Evolutionary conservation across 83 land plant genomes (phyloP).

Genomic region (Picea abies): DNA sequence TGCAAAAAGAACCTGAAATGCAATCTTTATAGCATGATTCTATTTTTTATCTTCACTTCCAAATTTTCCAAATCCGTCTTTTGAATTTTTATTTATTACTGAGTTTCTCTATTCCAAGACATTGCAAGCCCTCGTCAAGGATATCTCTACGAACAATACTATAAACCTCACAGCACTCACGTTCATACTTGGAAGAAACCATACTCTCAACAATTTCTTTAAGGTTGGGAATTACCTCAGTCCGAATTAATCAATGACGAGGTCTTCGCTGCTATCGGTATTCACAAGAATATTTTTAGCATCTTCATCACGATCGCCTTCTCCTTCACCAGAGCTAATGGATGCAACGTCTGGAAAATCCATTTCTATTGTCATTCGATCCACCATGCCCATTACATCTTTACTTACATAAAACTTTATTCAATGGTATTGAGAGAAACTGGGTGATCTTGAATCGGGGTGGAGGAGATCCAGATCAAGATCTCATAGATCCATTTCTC

Average conservation of each 20-base stretch:
- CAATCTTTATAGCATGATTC: constrained; percentile 62
- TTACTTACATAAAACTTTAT: too few species aligned
- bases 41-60: constrained; percentile 80
- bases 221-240: constrained; percentile 55
- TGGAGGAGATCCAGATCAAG: too few species aligned
- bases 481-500: too few species aligned
- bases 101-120: constrained; percentile 68
- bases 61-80: constrained; percentile 70
- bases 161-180: constrained; percentile 77
- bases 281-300: constrained; percentile 12
- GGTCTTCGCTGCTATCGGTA: constrained; percentile 9
- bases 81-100: constrained; percentile 79
- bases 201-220: constrained; percentile 72
- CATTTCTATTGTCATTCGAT: too few species aligned
- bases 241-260: constrained; percentile 49
- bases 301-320: neutral
- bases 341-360: neutral
- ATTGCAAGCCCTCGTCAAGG: constrained; percentile 61
- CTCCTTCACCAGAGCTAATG: neutral
- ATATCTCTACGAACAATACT: constrained; percentile 44
- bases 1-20: constrained; percentile 42
- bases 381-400: too few species aligned
- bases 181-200: constrained; percentile 56
- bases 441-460: too few species aligned
- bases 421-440: too few species aligned